Conservation (phyloP, 345 rosid genomes). For the Rhodomyrtus tomentosa region DNA sequence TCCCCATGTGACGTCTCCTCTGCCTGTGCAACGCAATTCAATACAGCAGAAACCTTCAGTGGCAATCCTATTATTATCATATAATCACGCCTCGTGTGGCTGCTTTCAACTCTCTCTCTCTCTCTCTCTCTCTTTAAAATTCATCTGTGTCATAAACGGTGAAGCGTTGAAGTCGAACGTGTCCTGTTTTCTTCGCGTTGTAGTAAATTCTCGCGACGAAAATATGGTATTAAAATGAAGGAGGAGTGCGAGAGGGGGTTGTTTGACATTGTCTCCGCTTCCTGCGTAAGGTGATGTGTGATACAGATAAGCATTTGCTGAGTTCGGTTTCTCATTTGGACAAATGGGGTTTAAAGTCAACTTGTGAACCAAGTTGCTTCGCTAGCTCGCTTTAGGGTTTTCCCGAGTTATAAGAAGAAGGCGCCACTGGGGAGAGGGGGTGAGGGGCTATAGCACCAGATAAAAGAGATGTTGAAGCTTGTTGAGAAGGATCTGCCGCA, state of each 20-base stretch:
- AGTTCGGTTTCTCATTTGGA: background rate
- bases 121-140: background rate
- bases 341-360: background rate
- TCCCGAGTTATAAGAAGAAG: background rate
- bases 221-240: background rate
- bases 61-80: background rate
- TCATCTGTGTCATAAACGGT: background rate
- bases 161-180: background rate
- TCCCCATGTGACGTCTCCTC: slow-evolving; percentile 10
- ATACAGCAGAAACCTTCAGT: background rate
- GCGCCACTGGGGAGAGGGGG: slow-evolving; percentile 24
- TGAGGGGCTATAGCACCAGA: slow-evolving; percentile 60
- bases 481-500: slow-evolving; percentile 53
- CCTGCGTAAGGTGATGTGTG: background rate
- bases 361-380: background rate
- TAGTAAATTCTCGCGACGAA: background rate
- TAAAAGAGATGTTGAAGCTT: slow-evolving; percentile 40
- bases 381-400: background rate
- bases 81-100: background rate
- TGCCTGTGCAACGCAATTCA: background rate
- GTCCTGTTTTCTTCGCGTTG: background rate
- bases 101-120: background rate
- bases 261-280: background rate
- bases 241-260: background rate
- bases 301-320: background rate